These are phyloP conservation scores for Phytophthora niederhauseri DNA, from an alignment of 352 stramenopile genomes.

Conservation along the genomic window DNA sequence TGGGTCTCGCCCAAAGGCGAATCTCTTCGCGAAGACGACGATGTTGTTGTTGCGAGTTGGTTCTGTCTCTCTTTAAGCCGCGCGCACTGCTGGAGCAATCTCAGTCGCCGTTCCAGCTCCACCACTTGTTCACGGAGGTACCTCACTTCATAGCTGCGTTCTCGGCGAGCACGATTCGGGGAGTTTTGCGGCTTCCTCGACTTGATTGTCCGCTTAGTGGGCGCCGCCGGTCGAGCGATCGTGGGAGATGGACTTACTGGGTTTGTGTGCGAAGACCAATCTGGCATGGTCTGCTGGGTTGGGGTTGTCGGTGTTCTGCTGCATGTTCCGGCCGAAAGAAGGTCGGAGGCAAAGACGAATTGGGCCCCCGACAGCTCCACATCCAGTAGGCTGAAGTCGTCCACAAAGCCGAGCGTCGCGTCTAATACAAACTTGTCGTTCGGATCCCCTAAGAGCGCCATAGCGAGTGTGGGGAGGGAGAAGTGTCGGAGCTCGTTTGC, in stretches of 20 bases:
- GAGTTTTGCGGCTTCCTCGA: slow-evolving; percentile 17
- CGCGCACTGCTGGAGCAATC: slow-evolving; percentile 21
- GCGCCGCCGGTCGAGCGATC: neutral
- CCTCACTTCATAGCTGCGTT: slow-evolving; percentile 56
- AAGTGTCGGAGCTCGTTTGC: neutral
- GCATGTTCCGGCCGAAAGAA: neutral
- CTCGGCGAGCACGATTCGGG: slow-evolving; percentile 30
- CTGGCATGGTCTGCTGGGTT: no score
- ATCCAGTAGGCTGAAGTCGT: neutral
- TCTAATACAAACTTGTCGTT: neutral
- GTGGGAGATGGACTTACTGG: neutral
- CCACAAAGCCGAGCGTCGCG: neutral
- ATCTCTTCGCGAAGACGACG: neutral
- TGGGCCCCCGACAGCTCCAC: no score
- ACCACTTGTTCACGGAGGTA: slow-evolving; percentile 68
- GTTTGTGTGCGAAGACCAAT: no score
- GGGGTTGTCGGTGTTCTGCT: neutral
- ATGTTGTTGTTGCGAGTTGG: neutral
- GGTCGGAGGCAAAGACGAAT: no score
- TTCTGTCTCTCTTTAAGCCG: neutral
- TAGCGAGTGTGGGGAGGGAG: neutral
- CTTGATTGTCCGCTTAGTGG: neutral
- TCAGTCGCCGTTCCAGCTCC: slow-evolving; percentile 52
- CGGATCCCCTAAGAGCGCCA: neutral
- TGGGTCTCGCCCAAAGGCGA: neutral